Percentiles rank a stretch among this genome's conserved stretches.
Conservation (phyloP, 768 basidiomycete genomes). For the Amylocystis lapponica region DNA sequence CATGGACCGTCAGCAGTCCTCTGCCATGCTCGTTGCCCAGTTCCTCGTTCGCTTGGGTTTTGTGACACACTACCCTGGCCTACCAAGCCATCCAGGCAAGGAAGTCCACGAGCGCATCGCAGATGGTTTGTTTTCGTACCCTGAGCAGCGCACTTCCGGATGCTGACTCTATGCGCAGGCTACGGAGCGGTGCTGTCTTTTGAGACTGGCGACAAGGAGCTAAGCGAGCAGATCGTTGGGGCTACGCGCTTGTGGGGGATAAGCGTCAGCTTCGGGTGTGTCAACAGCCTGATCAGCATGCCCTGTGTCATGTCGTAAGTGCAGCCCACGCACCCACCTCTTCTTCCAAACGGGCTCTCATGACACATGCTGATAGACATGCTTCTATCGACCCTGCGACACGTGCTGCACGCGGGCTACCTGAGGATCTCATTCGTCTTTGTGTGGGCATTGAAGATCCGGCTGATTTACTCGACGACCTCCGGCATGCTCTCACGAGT, state of each 20-base stretch:
- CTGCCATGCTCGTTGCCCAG: constrained; percentile 75
- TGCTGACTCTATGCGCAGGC: constrained; percentile 6
- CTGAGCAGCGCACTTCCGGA: not conserved
- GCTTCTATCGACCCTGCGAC: constrained; percentile 94
- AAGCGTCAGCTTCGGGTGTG: constrained; percentile 95
- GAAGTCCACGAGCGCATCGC: constrained; percentile 91
- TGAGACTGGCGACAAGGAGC: constrained; percentile 82
- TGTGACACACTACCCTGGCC: constrained; percentile 87
- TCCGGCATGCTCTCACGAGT: constrained; percentile 87
- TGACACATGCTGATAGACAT: no score
- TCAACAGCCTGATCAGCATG: constrained; percentile 98
- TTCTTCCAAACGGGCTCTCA: no score
- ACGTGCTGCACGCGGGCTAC: constrained; percentile 93
- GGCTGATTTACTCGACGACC: constrained; percentile 88
- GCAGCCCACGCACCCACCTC: no score
- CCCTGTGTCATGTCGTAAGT: constrained; percentile 99
- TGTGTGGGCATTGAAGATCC: constrained; percentile 98
- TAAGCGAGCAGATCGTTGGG: constrained; percentile 91
- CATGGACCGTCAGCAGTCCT: constrained; percentile 90
- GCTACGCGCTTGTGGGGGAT: constrained; percentile 95
- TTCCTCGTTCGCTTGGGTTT: constrained; percentile 87
- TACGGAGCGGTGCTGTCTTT: constrained; percentile 94
- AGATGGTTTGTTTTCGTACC: constrained; percentile 41
- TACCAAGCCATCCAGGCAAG: constrained; percentile 72
- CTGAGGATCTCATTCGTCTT: constrained; percentile 96